Evolutionary conservation across 495 filamentous ascomycete genomes (phyloP).

Genomic region (Penicillium arizonense): DNA sequence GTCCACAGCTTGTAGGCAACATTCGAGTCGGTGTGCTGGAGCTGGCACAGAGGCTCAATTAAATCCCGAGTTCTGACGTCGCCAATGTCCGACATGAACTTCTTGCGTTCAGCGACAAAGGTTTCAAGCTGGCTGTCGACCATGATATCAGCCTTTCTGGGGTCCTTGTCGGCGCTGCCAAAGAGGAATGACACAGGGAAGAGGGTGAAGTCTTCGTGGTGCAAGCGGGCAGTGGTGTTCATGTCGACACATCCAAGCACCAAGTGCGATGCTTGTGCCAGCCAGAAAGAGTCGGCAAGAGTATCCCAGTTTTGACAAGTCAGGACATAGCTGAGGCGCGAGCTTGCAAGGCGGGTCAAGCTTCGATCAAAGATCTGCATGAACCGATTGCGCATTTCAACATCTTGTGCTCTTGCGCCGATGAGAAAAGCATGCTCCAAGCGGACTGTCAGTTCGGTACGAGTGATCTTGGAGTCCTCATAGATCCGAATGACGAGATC

Average conservation of each 20-base stretch:
- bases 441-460: conserved; percentile 92
- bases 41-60: conserved; percentile 85
- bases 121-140: conserved; percentile 77
- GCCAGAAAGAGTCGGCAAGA: conserved; percentile 90
- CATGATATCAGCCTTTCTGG: conserved; percentile 68
- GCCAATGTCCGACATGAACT: conserved; percentile 78
- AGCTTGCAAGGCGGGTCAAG: conserved; percentile 80
- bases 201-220: conserved; percentile 78
- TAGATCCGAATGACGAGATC: conserved; percentile 97
- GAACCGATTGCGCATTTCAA: conserved; percentile 96
- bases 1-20: conserved; percentile 89
- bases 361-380: conserved; percentile 92
- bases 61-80: conserved; percentile 84
- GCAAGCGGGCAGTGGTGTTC: conserved; percentile 69
- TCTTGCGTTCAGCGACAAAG: conserved; percentile 72
- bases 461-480: conserved; percentile 90
- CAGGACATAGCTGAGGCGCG: conserved; percentile 82
- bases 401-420: conserved; percentile 88
- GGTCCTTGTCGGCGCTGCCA: conserved; percentile 61
- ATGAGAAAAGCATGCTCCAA: conserved; percentile 98
- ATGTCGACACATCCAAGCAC: conserved; percentile 88
- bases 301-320: conserved; percentile 97
- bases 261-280: conserved; percentile 88
- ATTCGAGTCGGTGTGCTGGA: conserved; percentile 83
- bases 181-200: conserved; percentile 69